Base-by-base conservation (phyloP, 2,329 filamentous ascomycete species). In the Aspergillus fijiensis region DNA sequence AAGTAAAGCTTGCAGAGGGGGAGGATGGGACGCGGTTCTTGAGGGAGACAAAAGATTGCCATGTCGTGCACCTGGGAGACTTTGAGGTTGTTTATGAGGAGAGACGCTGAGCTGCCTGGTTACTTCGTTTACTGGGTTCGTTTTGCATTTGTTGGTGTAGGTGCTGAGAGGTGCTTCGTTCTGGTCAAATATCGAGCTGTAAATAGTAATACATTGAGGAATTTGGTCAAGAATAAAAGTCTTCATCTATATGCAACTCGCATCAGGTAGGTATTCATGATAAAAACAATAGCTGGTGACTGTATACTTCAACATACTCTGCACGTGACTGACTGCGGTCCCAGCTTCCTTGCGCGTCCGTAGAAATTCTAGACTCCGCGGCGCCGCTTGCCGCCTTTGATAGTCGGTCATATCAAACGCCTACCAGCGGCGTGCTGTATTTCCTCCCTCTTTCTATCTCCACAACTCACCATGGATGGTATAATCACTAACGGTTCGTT, bases 381-480 rank as follows among this genome's bases (percentile, higher is more conserved):
- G 61, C 51, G 60, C 27, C 54, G 21, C 52, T 12, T 35, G 33
- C 33, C 33, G 33, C 33, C 52, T 52, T 25, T 42, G 39, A 45
- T 45, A 42, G n/a, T 52, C 31, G 12, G n/a, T 33, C 53, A 42
- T 48, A 48, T 27, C 29, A 31, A 51, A 49, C 59, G 50, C 29
- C 55, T 39, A 45, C 39, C 39, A 9, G 39, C 39, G 39, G 16
- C 35, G 33, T 50, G 49, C 47, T 55, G 27, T 45, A 16, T 12
- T 21, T 49, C 50, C 39, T 23, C 25, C 47, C 47, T 49, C 49
- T 49, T 53, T 16, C 55, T 31, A 31, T 39, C 27, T 29, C 25
- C 48, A 33, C 23, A 21, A 42, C 21, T 12, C 47, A 72, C 53
- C 27, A 78, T 78, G 76, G 72, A 76, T 54, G 70, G 64, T 31